Percentiles rank a stretch among this genome's conserved stretches.
Conservation (phyloP, 495 filamentous ascomycete species). For the Daldinia loculata region DNA sequence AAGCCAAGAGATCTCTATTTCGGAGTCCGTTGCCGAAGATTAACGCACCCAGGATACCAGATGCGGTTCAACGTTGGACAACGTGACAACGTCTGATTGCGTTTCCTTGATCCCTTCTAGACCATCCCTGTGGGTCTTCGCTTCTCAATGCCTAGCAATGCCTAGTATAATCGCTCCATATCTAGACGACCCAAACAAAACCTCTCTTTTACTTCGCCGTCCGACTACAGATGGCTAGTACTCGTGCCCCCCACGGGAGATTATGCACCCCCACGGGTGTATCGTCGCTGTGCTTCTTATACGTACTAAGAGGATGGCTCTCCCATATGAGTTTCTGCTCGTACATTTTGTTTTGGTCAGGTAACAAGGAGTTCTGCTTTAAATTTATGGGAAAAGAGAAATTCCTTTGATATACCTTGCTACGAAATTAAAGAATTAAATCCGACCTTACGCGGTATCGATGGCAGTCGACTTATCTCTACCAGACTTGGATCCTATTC, state of each 20-base stretch:
- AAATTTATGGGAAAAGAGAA: background rate
- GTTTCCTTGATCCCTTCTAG: conserved; percentile 32
- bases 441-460: background rate
- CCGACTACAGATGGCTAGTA: conserved; percentile 19
- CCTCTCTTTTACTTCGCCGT: conserved; percentile 8
- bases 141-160: conserved; percentile 16
- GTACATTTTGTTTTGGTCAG: background rate
- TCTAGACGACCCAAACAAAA: conserved; percentile 11
- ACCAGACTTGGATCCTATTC: conserved; percentile 50
- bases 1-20: conserved; percentile 44
- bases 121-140: conserved; percentile 19
- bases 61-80: conserved; percentile 28
- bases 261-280: conserved; percentile 19
- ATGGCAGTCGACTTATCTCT: conserved; percentile 39
- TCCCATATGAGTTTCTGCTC: conserved; percentile 12
- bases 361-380: background rate
- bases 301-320: conserved; percentile 14
- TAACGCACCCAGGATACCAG: conserved; percentile 18
- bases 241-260: conserved; percentile 25
- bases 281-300: conserved; percentile 18
- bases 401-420: background rate
- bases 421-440: background rate
- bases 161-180: conserved; percentile 13
- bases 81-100: conserved; percentile 39
- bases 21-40: conserved; percentile 42